Evolutionary conservation across 768 basidiomycete species (phyloP).

Genomic region (Multifurca ochricompacta): DNA sequence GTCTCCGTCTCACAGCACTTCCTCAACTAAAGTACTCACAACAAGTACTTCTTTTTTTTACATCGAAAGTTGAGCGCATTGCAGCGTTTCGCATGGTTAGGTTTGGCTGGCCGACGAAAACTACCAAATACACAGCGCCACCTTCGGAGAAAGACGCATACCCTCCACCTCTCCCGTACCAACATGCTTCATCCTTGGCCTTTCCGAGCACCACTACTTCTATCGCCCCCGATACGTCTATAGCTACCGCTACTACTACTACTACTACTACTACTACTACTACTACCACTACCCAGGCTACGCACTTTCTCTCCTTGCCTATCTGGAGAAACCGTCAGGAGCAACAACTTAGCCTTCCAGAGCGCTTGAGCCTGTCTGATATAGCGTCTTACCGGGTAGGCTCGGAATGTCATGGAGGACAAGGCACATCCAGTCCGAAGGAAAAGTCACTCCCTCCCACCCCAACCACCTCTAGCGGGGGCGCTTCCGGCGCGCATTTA

Average conservation of each 20-base stretch:
- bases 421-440: not conserved
- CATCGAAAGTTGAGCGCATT: not conserved
- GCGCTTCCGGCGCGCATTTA: constrained; percentile 2
- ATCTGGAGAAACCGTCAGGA: constrained; percentile 51
- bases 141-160: constrained; percentile 3
- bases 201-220: constrained; percentile 6
- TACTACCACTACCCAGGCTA: constrained; percentile 33
- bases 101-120: constrained; percentile 14
- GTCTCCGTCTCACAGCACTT: too few species aligned
- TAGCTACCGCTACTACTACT: constrained; percentile 42
- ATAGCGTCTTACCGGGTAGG: constrained; percentile 23
- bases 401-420: constrained; percentile 2
- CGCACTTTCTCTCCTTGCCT: constrained; percentile 58
- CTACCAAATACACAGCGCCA: constrained; percentile 1
- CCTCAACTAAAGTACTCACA: too few species aligned
- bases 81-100: constrained; percentile 13
- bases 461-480: constrained; percentile 22
- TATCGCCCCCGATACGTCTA: constrained; percentile 20
- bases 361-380: constrained; percentile 27
- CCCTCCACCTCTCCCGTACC: not conserved
- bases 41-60: too few species aligned
- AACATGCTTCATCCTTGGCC: constrained; percentile 3
- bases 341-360: constrained; percentile 25
- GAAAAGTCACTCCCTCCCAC: constrained; percentile 32
- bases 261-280: constrained; percentile 44